These are phyloP conservation scores for Thuja plicata DNA, from an alignment of 83 land plant species.

Conservation along the genomic window DNA sequence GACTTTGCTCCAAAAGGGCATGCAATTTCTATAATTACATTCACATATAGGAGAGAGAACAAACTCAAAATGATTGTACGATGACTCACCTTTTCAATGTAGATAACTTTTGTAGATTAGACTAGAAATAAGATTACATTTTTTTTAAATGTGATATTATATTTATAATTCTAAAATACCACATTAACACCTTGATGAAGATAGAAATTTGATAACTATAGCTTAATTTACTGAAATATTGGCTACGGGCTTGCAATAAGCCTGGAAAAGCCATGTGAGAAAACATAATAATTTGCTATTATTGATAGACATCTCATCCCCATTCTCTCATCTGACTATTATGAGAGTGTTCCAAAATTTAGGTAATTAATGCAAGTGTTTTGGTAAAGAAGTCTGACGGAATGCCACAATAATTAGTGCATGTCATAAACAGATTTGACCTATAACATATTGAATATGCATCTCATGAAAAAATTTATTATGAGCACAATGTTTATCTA, in stretches of 20 bases:
- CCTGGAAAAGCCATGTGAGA: background rate
- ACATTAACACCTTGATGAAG: background rate
- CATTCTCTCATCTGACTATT: background rate
- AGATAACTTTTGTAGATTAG: background rate
- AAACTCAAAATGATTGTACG: background rate
- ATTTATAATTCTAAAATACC: background rate
- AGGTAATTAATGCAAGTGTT: background rate
- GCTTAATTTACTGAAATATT: background rate
- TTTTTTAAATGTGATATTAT: background rate
- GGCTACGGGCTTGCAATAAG: background rate
- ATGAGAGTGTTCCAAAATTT: background rate
- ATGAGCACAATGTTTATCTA: background rate
- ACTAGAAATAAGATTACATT: background rate
- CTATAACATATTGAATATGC: background rate
- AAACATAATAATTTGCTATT: background rate
- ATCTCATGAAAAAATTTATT: background rate
- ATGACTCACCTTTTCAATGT: background rate
- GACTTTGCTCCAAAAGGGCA: background rate
- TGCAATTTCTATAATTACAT: background rate
- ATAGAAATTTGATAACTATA: background rate
- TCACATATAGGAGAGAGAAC: background rate
- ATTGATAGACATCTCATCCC: background rate
- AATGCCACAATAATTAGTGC: background rate
- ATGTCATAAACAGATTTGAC: constrained; percentile 1
- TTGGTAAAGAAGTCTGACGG: background rate